phyloP scores from a whole-genome alignment of 495 filamentous ascomycete species.

The Penicillium alfredii region DNA sequence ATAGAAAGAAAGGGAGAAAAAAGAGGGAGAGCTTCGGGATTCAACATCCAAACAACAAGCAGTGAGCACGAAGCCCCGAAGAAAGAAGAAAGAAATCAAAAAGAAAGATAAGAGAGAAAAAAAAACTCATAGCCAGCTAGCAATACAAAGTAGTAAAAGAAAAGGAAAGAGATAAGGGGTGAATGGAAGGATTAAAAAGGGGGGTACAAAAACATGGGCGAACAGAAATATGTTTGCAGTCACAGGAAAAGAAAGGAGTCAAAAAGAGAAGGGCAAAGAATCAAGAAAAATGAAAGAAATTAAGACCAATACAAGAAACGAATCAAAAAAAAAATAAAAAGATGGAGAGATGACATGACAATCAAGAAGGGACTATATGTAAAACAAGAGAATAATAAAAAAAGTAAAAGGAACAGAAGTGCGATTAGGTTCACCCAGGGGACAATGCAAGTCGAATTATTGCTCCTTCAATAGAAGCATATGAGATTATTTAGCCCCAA shows the following conservation, averaged over 20 bases:
- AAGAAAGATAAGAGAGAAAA: slow-evolving; percentile 17
- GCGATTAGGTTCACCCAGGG: slow-evolving; percentile 18
- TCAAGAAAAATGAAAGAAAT: slow-evolving; percentile 17
- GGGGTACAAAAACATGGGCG: slow-evolving; percentile 19
- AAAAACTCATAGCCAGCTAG: slow-evolving; percentile 39
- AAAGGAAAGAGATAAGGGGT: slow-evolving; percentile 23
- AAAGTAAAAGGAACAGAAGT: slow-evolving; percentile 5
- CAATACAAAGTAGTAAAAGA: slow-evolving; percentile 37
- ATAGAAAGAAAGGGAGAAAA: slow-evolving; percentile 3
- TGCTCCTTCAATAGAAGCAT: slow-evolving; percentile 10
- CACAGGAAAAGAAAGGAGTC: slow-evolving; percentile 5
- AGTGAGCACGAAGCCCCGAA: slow-evolving; percentile 3
- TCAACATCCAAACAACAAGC: slow-evolving; percentile 7
- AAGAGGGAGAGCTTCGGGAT: slow-evolving; percentile 4
- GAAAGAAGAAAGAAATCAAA: slow-evolving; percentile 11
- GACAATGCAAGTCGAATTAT: slow-evolving; percentile 29
- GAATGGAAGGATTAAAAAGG: slow-evolving; percentile 29
- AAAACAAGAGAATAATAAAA: slow-evolving; percentile 21
- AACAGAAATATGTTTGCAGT: slow-evolving; percentile 10
- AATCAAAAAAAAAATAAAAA: slow-evolving; percentile 13
- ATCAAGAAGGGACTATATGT: slow-evolving; percentile 16
- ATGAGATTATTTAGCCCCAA: slow-evolving; percentile 46
- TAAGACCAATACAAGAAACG: slow-evolving; percentile 31
- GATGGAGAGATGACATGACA: slow-evolving; percentile 10
- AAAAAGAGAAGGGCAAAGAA: slow-evolving; percentile 21